Evolutionary conservation across 2,329 filamentous ascomycete genomes (phyloP), one percentile per base, ranked within the genome.

Genomic region (Venturia oleaginea): DNA sequence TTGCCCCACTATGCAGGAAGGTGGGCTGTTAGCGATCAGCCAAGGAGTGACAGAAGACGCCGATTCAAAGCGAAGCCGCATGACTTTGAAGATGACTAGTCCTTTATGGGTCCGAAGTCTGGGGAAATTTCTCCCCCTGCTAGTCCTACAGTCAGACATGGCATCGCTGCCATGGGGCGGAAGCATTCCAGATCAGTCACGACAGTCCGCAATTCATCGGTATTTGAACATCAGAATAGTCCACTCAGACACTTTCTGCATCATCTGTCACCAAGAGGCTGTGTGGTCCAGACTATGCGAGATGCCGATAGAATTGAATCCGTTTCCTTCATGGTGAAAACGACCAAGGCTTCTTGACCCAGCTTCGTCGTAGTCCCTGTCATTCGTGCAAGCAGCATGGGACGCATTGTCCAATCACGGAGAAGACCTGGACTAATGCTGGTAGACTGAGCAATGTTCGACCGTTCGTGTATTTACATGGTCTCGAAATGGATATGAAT

Each of bases 21-120:
- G 51, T 57, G 51, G 51, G 51, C 51, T 57, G 51, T 57, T 37
- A 57, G 51, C 51, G 51, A 57, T 19, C 51, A 27, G 27, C 30
- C 51, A n/a, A 55, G 51, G 24, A 54, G 30, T n/a, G 30, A 27
- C 51, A 32, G 51, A 34, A 4, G 30, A 37, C 30, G 51, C 51
- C 30, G 51, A 34, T n/a, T 57, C 51, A 57, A 57, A 57, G 51
- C 27, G 51, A 57, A 55, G n/a, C 46, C 22, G 22, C 51, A 57
- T 57, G 51, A 57, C 51, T 30, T 34, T 37, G 15, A 3, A 32
- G 5, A 34, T n/a, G 0, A 34, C 51, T 57, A 57, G 27, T 32
- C 51, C 27, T 10, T 34, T 57, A 27, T 57, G 30, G 30, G 51
- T 24, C 27, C 5, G n/a, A 57, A 55, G 19, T 57, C 51, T 57